phyloP scores from a whole-genome alignment of 345 rosid genomes.

The Hirschfeldia incana region DNA sequence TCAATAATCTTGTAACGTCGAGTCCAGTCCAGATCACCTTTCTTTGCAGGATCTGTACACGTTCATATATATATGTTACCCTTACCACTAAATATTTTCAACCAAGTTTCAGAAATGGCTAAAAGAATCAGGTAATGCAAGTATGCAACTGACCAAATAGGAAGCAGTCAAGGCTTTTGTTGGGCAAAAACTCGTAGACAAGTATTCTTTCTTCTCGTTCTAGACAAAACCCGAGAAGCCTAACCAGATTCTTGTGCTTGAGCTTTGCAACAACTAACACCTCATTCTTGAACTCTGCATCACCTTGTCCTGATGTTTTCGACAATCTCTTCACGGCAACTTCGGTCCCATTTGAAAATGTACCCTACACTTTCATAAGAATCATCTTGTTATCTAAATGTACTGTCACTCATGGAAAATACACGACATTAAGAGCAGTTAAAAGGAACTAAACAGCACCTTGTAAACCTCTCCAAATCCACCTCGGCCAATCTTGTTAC shows the following conservation, averaged over 20 bases:
- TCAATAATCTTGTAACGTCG: not conserved
- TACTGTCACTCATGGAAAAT: not conserved
- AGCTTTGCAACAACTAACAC: not conserved
- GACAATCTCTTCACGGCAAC: not conserved
- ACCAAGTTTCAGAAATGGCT: not conserved
- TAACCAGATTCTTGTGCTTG: not conserved
- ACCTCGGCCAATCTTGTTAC: not conserved
- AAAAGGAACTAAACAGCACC: not conserved
- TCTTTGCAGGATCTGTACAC: not conserved
- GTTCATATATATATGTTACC: too few species aligned
- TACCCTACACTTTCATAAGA: not conserved
- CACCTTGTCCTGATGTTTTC: not conserved
- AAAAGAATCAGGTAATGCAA: not conserved
- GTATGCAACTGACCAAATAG: not conserved
- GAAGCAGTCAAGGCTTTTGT: not conserved
- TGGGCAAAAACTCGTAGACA: not conserved
- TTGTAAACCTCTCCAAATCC: not conserved
- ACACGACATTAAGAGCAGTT: not conserved
- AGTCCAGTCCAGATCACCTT: not conserved
- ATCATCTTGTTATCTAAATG: not conserved
- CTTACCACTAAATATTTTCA: not conserved
- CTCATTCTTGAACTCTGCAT: not conserved
- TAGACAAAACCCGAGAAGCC: not conserved
- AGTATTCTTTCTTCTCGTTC: not conserved
- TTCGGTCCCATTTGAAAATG: not conserved